phyloP scores from a whole-genome alignment of 2,329 filamentous ascomycete species.

The Aspergillus sp. region DNA sequence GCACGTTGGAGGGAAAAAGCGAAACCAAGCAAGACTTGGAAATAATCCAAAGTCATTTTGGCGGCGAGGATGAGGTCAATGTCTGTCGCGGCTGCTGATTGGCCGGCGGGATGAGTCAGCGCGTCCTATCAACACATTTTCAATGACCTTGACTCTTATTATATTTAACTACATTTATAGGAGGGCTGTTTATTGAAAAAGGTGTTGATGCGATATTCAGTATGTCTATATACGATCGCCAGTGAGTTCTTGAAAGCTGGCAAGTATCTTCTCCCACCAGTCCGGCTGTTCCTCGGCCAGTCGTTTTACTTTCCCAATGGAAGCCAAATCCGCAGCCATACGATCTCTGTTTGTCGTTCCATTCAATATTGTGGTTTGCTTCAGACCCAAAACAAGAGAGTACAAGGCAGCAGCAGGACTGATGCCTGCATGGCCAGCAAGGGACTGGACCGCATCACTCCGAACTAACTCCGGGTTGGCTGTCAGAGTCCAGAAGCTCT shows the following conservation, averaged over 20 bases:
- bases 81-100: conserved; percentile 1
- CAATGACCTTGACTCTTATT: too few species aligned
- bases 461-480: conserved; percentile 51
- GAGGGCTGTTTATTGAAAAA: too few species aligned
- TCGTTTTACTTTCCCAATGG: conserved; percentile 35
- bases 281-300: conserved; percentile 43
- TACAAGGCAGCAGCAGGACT: conserved; percentile 50
- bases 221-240: conserved; percentile 17
- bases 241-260: conserved; percentile 43
- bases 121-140: too few species aligned
- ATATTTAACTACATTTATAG: too few species aligned
- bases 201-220: too few species aligned
- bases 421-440: conserved; percentile 45
- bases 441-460: conserved; percentile 42
- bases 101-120: too few species aligned
- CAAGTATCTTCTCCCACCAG: conserved; percentile 47
- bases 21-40: not conserved
- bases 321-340: conserved; percentile 51
- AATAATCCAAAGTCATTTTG: conserved; percentile 2
- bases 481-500: conserved; percentile 59
- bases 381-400: conserved; percentile 51
- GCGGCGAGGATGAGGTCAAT: conserved; percentile 23
- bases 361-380: conserved; percentile 48
- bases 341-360: conserved; percentile 50
- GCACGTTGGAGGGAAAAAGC: conserved; percentile 1